Evolutionary conservation across 495 filamentous ascomycete species (phyloP).

Genomic region (Talaromyces proteolyticus): DNA sequence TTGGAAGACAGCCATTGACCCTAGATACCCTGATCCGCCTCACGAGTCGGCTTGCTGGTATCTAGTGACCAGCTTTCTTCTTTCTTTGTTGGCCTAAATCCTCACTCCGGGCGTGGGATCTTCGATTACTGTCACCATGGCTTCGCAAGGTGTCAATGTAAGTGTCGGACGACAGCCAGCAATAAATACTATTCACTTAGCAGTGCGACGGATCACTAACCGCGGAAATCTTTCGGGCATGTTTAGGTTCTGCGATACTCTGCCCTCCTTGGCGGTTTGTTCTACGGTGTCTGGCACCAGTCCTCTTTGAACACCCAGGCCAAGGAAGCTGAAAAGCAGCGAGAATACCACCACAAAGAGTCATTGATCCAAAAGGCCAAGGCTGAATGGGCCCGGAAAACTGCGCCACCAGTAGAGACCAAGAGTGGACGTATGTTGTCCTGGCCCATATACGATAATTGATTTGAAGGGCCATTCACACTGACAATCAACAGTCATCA

Average conservation of each 20-base stretch:
- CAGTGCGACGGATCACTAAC: slow-evolving; percentile 3
- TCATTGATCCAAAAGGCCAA: slow-evolving; percentile 85
- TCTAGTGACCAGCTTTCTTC: slow-evolving; percentile 14
- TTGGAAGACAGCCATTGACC: slow-evolving; percentile 33
- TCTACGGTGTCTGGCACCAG: slow-evolving; percentile 94
- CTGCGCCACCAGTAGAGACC: slow-evolving; percentile 41
- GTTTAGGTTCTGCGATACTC: slow-evolving; percentile 89
- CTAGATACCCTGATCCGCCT: slow-evolving; percentile 23
- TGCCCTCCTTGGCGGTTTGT: slow-evolving; percentile 76
- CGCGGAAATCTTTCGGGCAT: slow-evolving; percentile 2
- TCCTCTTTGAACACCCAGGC: slow-evolving; percentile 60
- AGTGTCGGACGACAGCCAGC: slow-evolving; percentile 19
- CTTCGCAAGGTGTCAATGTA: slow-evolving; percentile 47
- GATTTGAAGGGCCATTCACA: slow-evolving; percentile 4
- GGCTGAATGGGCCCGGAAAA: slow-evolving; percentile 78
- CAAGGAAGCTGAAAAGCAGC: slow-evolving; percentile 59
- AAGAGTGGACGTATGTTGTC: slow-evolving; percentile 54
- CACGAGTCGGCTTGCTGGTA: slow-evolving; percentile 23
- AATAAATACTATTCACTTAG: no score
- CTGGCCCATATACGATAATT: slow-evolving; percentile 1
- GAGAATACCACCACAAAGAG: slow-evolving; percentile 83
- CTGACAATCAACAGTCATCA: slow-evolving; percentile 57
- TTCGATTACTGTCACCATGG: slow-evolving; percentile 28
- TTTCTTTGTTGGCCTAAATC: slow-evolving; percentile 15
- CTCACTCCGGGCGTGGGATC: slow-evolving; percentile 20